phyloP scores from a whole-genome alignment of 140 eudicot genomes.

The Artemisia princeps region DNA sequence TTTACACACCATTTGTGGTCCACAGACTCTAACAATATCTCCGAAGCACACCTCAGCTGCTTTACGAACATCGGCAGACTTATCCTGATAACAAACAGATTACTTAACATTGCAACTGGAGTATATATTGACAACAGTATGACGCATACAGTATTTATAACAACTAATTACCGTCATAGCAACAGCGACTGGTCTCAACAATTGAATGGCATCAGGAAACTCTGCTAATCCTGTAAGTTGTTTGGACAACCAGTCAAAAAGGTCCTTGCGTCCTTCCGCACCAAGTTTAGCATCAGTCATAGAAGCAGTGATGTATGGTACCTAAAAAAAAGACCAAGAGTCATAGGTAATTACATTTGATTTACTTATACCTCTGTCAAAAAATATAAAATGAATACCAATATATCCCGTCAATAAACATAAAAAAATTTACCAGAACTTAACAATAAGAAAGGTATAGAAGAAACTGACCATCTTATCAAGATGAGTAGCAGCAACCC shows the following conservation, averaged over 20 bases:
- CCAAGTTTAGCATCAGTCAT: slow-evolving; percentile 86
- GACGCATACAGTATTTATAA: background rate
- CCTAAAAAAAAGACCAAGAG: slow-evolving; percentile 31
- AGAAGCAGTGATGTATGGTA: slow-evolving; percentile 75
- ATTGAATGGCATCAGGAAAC: slow-evolving; percentile 75
- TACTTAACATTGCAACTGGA: background rate
- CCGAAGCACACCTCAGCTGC: slow-evolving; percentile 90
- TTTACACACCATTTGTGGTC: slow-evolving; percentile 64
- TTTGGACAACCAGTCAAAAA: slow-evolving; percentile 85
- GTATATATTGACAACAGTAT: background rate
- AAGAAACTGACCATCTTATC: slow-evolving; percentile 73
- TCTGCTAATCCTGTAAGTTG: slow-evolving; percentile 64
- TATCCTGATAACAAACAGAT: slow-evolving; percentile 52
- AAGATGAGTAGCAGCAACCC: slow-evolving; percentile 96
- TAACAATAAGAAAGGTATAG: background rate
- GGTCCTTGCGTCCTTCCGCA: slow-evolving; percentile 97
- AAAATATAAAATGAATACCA: background rate
- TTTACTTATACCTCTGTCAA: background rate
- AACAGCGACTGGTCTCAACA: slow-evolving; percentile 70
- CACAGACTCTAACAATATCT: slow-evolving; percentile 78
- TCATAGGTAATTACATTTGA: background rate
- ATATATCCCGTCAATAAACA: background rate
- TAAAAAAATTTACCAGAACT: too few relatives aligned
- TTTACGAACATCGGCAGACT: slow-evolving; percentile 97
- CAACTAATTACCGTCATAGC: slow-evolving; percentile 72